Evolutionary conservation across 2,329 filamentous ascomycete species (phyloP), one percentile per base, ranked within the genome.

Genomic region (Chalara sp.): DNA sequence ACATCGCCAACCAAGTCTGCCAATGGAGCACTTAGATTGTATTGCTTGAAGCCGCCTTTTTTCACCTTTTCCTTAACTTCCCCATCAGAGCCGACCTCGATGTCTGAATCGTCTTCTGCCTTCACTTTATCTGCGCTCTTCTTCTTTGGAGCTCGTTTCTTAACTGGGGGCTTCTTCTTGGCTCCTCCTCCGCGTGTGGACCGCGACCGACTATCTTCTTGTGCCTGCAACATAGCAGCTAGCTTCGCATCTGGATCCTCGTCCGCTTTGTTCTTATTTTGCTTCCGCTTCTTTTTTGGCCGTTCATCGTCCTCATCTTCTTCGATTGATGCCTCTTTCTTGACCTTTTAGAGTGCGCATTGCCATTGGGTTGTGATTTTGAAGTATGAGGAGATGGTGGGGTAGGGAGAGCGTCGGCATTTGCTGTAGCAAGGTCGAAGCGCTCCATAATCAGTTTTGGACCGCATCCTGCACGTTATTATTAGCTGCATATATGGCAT

Each of bases 21-120:
- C 28, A 93, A 76, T 10, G 84, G 78, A 47, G 76, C 74, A 59
- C 86, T 90, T 45, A 93, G 79, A 53, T 80, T 80, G 68, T 91
- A 88, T 1, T 85, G 85, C 72, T 91, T 91, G 65, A 99, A 99
- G 3, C 91, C 93, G 35, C 91, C 87, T 63, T 91, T 96, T 59
- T 87, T 83, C 56, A 81, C 82, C 21, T 80, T 76, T 62, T 81
- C 79, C 72, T 88, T 62, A 3, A 61, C 67, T 70, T 55, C 78
- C 71, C 51, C 79, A 71, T 67, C 82, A 33, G 71, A 83, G 44
- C 78, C 83, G 5, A 76, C 79, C 8, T 82, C 82, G 6, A 86
- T 68, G 46, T 92, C 89, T 61, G 87, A 92, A 60, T 95, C 89
- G 61, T 95, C 89, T 49, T 85, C 84, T 6, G 79, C 80, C 57